These are phyloP conservation scores for Pestalotiopsis sp. DNA, from an alignment of 2,329 filamentous ascomycete species.

Conservation along the genomic window DNA sequence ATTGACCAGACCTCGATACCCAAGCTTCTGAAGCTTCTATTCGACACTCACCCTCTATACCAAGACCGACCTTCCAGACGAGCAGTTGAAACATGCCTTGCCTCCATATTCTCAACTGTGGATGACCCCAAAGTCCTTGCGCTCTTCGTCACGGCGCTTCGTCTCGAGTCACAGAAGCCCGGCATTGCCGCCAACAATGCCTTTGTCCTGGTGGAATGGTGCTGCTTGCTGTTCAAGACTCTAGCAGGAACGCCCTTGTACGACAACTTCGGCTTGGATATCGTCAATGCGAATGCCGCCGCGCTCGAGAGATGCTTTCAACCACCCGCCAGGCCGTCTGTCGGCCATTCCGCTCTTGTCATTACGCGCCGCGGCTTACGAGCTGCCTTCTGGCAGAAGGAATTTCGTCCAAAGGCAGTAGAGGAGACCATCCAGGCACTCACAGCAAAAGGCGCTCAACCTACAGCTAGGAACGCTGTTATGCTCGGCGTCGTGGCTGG, in stretches of 20 bases:
- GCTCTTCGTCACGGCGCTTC: conserved; percentile 67
- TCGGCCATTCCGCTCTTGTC: conserved; percentile 74
- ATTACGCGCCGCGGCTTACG: conserved; percentile 80
- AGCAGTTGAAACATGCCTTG: conserved; percentile 80
- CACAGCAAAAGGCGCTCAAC: conserved; percentile 65
- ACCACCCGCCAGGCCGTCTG: conserved; percentile 60
- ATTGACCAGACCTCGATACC: conserved; percentile 51
- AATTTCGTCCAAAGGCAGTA: conserved; percentile 62
- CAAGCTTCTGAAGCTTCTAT: conserved; percentile 70
- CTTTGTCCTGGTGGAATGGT: conserved; percentile 92
- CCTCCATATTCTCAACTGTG: conserved; percentile 62
- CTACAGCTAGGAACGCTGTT: conserved; percentile 70
- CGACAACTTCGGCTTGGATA: conserved; percentile 64
- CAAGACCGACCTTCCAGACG: conserved; percentile 81
- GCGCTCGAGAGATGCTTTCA: conserved; percentile 78
- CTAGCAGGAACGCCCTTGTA: conserved; percentile 63
- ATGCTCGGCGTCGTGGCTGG: conserved; percentile 86
- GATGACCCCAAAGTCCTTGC: conserved; percentile 60
- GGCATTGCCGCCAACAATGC: conserved; percentile 78
- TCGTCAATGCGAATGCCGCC: conserved; percentile 71
- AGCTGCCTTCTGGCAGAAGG: conserved; percentile 64
- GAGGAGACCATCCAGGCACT: conserved; percentile 65
- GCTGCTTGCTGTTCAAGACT: conserved; percentile 74
- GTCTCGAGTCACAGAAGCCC: conserved; percentile 73
- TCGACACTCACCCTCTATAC: conserved; percentile 87